A percentile compares a stretch with the other conserved stretches of the same genome.
phyloP scores from a whole-genome alignment of 495 filamentous ascomycete species.

The Penicillium maclennaniae region DNA sequence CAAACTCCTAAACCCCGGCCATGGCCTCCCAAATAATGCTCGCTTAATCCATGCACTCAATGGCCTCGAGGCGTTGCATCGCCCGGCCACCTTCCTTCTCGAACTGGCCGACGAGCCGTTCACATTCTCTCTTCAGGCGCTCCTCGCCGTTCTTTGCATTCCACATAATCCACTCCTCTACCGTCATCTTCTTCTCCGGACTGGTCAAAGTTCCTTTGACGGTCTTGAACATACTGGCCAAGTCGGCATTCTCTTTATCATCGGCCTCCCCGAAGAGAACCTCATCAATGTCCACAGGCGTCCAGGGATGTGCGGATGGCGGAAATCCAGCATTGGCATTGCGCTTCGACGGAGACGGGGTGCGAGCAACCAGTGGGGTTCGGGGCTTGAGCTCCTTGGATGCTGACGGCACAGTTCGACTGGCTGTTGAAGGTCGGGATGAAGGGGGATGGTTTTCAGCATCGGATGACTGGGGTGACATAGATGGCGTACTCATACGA shows the following conservation, averaged over 20 bases:
- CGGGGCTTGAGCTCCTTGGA: constrained; percentile 35
- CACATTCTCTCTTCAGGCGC: constrained; percentile 72
- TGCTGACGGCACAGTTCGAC: constrained; percentile 33
- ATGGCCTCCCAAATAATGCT: constrained; percentile 18
- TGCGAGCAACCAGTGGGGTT: constrained; percentile 49
- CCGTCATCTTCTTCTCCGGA: constrained; percentile 82
- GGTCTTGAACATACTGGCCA: constrained; percentile 39
- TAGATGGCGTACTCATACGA: constrained; percentile 46
- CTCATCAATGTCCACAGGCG: constrained; percentile 64
- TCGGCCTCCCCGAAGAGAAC: constrained; percentile 44
- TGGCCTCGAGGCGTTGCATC: constrained; percentile 70
- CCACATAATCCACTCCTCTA: constrained; percentile 85
- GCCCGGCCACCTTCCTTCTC: constrained; percentile 78
- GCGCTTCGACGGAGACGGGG: constrained; percentile 68
- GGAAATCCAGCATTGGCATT: constrained; percentile 53
- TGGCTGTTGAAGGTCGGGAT: constrained; percentile 46
- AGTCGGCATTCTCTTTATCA: constrained; percentile 55
- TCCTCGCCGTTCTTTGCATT: constrained; percentile 78
- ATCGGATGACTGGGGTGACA: constrained; percentile 73
- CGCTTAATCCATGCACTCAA: constrained; percentile 52
- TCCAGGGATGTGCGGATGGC: constrained; percentile 65
- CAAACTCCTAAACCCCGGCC: constrained; percentile 24
- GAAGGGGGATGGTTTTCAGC: constrained; percentile 75
- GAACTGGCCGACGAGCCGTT: constrained; percentile 72
- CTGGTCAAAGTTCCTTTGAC: constrained; percentile 59